Evolutionary conservation across 495 filamentous ascomycete genomes (phyloP).

Genomic region (Podospora fimiseda): DNA sequence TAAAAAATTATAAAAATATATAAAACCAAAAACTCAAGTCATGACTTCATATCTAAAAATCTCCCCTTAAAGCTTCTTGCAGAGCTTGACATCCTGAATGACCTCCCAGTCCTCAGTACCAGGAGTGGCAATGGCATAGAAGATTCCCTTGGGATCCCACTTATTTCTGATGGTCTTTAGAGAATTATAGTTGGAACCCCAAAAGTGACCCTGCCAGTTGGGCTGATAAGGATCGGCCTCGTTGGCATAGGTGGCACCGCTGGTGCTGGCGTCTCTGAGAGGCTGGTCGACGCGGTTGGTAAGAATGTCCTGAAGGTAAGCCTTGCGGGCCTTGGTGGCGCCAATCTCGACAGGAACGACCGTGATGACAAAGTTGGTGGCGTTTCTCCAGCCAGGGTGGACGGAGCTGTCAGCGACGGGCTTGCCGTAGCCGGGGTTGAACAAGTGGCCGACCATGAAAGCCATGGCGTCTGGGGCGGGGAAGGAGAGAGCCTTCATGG

Average conservation of each 20-base stretch:
- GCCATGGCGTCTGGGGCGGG: constrained; percentile 17
- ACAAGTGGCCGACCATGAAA: constrained; percentile 32
- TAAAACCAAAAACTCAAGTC: too few species aligned
- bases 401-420: constrained; percentile 36
- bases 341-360: constrained; percentile 8
- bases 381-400: constrained; percentile 47
- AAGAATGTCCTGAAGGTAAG: constrained; percentile 18
- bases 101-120: constrained; percentile 37
- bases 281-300: constrained; percentile 23
- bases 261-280: constrained; percentile 25
- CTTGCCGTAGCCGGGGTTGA: constrained; percentile 33
- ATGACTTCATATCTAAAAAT: too few species aligned
- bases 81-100: constrained; percentile 31
- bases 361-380: constrained; percentile 22
- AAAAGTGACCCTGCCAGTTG: constrained; percentile 36
- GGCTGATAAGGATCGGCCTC: constrained; percentile 44
- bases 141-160: constrained; percentile 50
- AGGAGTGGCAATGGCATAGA: constrained; percentile 36
- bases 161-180: constrained; percentile 39
- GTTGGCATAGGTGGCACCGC: constrained; percentile 37
- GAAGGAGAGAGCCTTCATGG: constrained; percentile 24
- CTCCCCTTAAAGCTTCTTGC: constrained; percentile 15
- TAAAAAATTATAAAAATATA: too few species aligned
- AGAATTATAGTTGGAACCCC: constrained; percentile 28
- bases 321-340: constrained; percentile 14